Base-by-base conservation (phyloP, 2,329 filamentous ascomycete genomes). In the Thyridium curvatum region DNA sequence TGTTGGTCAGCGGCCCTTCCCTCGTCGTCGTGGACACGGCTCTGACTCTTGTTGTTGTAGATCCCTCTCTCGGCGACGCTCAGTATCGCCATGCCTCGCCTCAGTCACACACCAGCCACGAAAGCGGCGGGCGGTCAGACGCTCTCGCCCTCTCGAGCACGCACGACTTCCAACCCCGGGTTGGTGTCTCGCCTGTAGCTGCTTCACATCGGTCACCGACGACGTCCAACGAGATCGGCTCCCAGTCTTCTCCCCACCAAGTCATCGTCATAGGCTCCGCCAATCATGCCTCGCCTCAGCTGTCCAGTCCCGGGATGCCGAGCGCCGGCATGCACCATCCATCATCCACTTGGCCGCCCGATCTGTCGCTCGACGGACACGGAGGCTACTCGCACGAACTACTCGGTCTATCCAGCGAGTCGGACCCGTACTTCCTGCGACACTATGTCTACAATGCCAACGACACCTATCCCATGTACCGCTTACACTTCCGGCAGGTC, bases 381-480 rank as follows among this genome's bases (percentile, higher is more conserved):
- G 35, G 16, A 6, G 47, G 45, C 18, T 50, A 49, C 42, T 53
- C 51, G 5, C 41, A 47, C 30, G 41, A 49, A n/a, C 12, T 46
- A 12, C 42, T 53, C 12, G 51, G 50, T 1, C 40, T 52, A 8
- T 53, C 51, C 4, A 41, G 47, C 37, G 51, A 53, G 38, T 50
- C 47, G 3, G 51, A 53, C 15, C 51, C 51, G 1, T 53, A 43
- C 29, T 39, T 53, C 6, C 30, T 53, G 4, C 49, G 47, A 10
- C 38, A 47, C 21, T 52, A 52, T 33, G 14, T 31, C 4, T 50
- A 52, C 43, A 43, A 52, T 34, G 16, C 30, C 5, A 30, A 38
- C 15, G 51, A 53, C 31, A 43, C 39, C 3, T 51, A 52, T 21
- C 41, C 40, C 32, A 53, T 53, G 51, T 52, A 49, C 36, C 45